Evolutionary conservation across 1,139 yeast genomes (phyloP).

Genomic region (Lodderomyces orthopsilosis): DNA sequence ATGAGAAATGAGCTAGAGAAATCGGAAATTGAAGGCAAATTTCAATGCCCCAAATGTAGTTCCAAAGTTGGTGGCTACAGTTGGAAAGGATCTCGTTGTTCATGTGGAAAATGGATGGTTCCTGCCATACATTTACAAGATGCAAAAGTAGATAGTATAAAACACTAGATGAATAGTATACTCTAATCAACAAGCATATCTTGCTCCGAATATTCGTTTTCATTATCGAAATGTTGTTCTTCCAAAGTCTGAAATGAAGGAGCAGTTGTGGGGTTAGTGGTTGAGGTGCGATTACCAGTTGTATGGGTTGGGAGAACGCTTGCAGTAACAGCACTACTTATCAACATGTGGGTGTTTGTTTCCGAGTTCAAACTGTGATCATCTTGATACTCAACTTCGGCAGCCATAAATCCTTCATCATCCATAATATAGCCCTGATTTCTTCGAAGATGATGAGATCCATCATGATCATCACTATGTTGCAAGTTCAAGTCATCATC

Average conservation of each 20-base stretch:
- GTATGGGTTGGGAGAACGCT: slow-evolving; percentile 14
- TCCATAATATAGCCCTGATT: slow-evolving; percentile 13
- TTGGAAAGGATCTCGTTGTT: slow-evolving; percentile 94
- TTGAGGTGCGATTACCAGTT: slow-evolving; percentile 19
- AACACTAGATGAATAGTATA: slow-evolving; percentile 4
- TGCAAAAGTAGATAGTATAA: slow-evolving; percentile 73
- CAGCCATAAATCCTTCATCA: slow-evolving; percentile 53
- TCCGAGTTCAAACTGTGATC: slow-evolving; percentile 42
- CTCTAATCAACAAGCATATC: slow-evolving; percentile 38
- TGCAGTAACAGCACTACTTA: slow-evolving; percentile 20
- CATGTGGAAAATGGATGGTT: slow-evolving; percentile 94
- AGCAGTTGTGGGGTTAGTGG: slow-evolving; percentile 22
- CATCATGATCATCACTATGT: slow-evolving; percentile 9
- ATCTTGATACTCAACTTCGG: slow-evolving; percentile 55
- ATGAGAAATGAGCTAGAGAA: slow-evolving; percentile 76
- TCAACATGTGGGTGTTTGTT: slow-evolving; percentile 18
- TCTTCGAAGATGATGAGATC: background rate
- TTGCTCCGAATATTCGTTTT: slow-evolving; percentile 30
- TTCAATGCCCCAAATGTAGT: slow-evolving; percentile 78
- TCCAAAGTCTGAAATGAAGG: slow-evolving; percentile 11
- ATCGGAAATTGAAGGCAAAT: slow-evolving; percentile 78
- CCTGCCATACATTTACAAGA: slow-evolving; percentile 86
- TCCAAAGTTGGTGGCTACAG: slow-evolving; percentile 86
- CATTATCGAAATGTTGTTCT: slow-evolving; percentile 12
- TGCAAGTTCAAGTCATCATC: no score